These are phyloP conservation scores for Waltiozyma sp. DNA, from an alignment of 1,139 yeast species.

Conservation along the genomic window DNA sequence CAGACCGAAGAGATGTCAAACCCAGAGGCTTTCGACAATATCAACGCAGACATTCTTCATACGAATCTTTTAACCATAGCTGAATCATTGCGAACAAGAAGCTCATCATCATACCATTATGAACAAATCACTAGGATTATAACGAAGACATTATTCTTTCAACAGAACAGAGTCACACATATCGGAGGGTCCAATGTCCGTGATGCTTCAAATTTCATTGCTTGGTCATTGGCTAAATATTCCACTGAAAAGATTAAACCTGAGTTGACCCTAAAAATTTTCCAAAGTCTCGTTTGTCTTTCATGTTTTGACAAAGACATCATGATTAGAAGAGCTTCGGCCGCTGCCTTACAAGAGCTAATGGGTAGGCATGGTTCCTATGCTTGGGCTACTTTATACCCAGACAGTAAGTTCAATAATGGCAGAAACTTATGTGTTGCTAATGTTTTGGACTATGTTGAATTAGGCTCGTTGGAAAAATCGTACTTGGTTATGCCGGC, in stretches of 20 bases:
- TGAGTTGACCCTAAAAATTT: conserved; percentile 18
- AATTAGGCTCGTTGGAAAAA: conserved; percentile 30
- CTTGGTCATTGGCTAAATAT: conserved; percentile 50
- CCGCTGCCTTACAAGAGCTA: conserved; percentile 81
- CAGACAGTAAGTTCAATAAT: conserved; percentile 10
- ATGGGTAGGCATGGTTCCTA: conserved; percentile 59
- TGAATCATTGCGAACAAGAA: conserved; percentile 24
- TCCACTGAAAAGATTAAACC: conserved; percentile 21
- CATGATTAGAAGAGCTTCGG: conserved; percentile 66
- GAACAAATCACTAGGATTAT: conserved; percentile 23
- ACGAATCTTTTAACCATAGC: conserved; percentile 23
- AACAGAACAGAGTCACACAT: conserved; percentile 37
- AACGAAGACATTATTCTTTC: conserved; percentile 36
- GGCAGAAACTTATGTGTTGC: conserved; percentile 36
- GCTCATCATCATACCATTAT: conserved; percentile 13
- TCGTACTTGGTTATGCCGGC: conserved; percentile 29
- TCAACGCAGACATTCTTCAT: conserved; percentile 23
- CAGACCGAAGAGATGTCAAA: conserved; percentile 7
- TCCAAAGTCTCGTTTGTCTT: conserved; percentile 38
- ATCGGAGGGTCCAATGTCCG: conserved; percentile 59
- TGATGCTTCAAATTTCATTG: conserved; percentile 75
- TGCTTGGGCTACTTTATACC: conserved; percentile 13
- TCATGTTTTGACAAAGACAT: conserved; percentile 66
- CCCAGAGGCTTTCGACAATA: conserved; percentile 11
- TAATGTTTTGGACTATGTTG: conserved; percentile 42